A percentile compares a stretch with the other conserved stretches of the same genome.
Conservation (phyloP, 306 rosid species). For the Ceratonia siliqua region DNA sequence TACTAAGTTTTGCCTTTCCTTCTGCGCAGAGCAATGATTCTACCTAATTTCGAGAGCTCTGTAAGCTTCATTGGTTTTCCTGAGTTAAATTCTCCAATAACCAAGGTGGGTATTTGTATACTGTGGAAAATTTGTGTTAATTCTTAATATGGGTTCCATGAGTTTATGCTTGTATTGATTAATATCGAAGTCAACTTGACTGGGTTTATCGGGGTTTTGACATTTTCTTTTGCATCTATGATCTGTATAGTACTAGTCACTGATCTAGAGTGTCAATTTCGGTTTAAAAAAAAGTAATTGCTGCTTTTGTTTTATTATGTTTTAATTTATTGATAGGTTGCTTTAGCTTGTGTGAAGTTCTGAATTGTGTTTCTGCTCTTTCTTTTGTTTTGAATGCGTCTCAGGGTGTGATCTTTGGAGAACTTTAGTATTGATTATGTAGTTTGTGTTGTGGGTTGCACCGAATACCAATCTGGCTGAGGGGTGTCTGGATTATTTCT, state of each 20-base stretch:
- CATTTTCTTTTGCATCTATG: not conserved
- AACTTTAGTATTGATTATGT: constrained; percentile 25
- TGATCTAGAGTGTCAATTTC: constrained; percentile 19
- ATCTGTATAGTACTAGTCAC: not conserved
- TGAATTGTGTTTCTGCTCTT: constrained; percentile 27
- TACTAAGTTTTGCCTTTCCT: not conserved
- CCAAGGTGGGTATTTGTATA: not conserved
- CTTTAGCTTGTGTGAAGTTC: constrained; percentile 14
- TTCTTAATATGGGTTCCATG: not conserved
- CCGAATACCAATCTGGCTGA: constrained; percentile 21
- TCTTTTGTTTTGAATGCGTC: constrained; percentile 12
- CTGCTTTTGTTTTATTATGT: not conserved
- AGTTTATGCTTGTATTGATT: constrained; percentile 19
- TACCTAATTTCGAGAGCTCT: not conserved
- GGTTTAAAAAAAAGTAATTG: not conserved
- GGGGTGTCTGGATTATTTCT: constrained; percentile 21
- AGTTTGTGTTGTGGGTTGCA: not conserved
- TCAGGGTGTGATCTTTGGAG: constrained; percentile 32
- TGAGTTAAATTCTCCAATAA: not conserved
- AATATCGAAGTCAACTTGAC: constrained; percentile 2
- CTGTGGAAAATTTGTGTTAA: not conserved
- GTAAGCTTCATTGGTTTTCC: not conserved
- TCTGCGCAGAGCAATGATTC: constrained; percentile 1
- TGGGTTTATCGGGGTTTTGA: constrained; percentile 19
- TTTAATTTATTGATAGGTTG: not conserved